Base-by-base conservation (phyloP, 139 green algal genomes). In the Pseudopediastrum boryanum region DNA sequence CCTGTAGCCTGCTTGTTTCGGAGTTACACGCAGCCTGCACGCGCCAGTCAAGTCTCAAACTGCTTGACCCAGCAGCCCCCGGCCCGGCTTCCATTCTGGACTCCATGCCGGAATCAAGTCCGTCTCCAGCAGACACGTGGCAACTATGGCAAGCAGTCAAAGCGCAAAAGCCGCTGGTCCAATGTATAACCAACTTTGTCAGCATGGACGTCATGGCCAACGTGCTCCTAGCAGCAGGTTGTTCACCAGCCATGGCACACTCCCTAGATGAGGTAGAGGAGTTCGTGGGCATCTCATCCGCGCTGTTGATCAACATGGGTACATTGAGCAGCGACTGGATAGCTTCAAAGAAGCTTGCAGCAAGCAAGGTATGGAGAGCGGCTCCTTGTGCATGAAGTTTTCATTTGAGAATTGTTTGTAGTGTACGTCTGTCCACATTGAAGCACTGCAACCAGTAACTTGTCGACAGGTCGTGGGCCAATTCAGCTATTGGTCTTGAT, bases 121-220 rank as follows among this genome's bases (percentile, higher is more conserved):
- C 19, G 48, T 27, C 48, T 19, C 48, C 48, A 58, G 48, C 16
- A 58, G 19, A 19, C 48, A 19, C 19, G 48, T 58, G 48, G 48
- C 16, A 16, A 19, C 48, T 58, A 19, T 58, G 48, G 48, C 48
- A 58, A 27, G 48, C 48, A 19, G 19, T 58, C 16, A 16, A 19
- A 16, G 48, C 16, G 16, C 16, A 58, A 19, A 19, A 19, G 48
- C 48, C 48, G 48, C 48, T 58, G 13, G 59, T 80, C 9, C 73
- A 80, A 50, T 71, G 58, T 61, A 80, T 80, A 43, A 80, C 73
- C 9, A 80, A 80, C 73, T 72, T 73, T 27, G 73, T 80, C 2
- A 65, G 43, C 41, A 94, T 96, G 90, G 92, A 97, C 71, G 85
- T 96, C 62, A 95, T 94, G 90, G 93, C 93, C 4, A 96, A 96